These are phyloP conservation scores for Hyaloscypha hepaticicola DNA, from an alignment of 495 filamentous ascomycete genomes.

Conservation along the genomic window DNA sequence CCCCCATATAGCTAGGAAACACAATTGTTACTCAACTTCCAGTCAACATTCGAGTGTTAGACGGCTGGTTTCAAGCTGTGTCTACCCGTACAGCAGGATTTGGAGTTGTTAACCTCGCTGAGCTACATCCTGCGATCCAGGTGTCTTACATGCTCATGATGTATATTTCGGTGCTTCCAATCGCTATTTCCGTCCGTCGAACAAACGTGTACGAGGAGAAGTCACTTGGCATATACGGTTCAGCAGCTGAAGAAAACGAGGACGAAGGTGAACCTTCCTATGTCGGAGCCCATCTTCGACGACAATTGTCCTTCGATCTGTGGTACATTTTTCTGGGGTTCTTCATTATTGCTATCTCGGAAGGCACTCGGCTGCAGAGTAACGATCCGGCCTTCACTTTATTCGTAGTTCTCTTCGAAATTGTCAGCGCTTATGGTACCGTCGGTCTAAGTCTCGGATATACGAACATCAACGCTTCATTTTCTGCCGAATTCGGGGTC, in stretches of 20 bases:
- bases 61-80: slow-evolving; percentile 84
- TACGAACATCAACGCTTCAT: slow-evolving; percentile 67
- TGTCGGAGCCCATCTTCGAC: slow-evolving; percentile 81
- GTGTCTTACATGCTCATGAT: slow-evolving; percentile 98
- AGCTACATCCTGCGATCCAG: slow-evolving; percentile 86
- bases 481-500: slow-evolving; percentile 73
- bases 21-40: slow-evolving; percentile 59
- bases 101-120: slow-evolving; percentile 69
- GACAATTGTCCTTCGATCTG: slow-evolving; percentile 89
- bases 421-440: slow-evolving; percentile 90
- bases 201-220: slow-evolving; percentile 98
- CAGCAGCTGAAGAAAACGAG: slow-evolving; percentile 46
- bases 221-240: slow-evolving; percentile 76
- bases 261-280: slow-evolving; percentile 66
- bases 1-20: slow-evolving; percentile 60
- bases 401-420: slow-evolving; percentile 84
- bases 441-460: slow-evolving; percentile 90
- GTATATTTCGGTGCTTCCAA: slow-evolving; percentile 97
- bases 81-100: slow-evolving; percentile 89
- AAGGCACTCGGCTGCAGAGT: slow-evolving; percentile 61
- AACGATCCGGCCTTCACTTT: slow-evolving; percentile 61
- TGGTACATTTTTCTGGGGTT: slow-evolving; percentile 91
- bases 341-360: slow-evolving; percentile 84
- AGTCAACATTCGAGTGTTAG: slow-evolving; percentile 68
- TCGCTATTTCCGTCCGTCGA: slow-evolving; percentile 87